Evolutionary conservation across 306 rosid genomes (phyloP).

Genomic region (Glycine tomentella): DNA sequence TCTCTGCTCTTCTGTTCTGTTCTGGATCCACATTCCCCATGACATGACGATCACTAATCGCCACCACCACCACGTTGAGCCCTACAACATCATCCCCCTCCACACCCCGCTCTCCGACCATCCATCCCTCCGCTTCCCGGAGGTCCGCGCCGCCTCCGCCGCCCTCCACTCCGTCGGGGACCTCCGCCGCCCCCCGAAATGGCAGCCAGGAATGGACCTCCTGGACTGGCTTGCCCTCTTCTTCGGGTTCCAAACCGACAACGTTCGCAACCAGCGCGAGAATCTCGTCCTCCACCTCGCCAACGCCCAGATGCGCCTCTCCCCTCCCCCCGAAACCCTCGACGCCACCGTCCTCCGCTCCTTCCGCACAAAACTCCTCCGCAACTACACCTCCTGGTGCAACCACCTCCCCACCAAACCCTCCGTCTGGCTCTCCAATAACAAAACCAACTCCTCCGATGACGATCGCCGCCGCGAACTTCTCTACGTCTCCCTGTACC

Average conservation of each 20-base stretch:
- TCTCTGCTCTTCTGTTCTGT: too few relatives aligned
- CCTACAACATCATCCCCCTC: conserved; percentile 83
- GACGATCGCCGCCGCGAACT: conserved; percentile 76
- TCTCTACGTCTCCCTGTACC: conserved; percentile 78
- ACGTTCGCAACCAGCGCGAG: conserved; percentile 90
- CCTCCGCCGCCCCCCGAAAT: conserved; percentile 74
- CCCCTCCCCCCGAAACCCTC: conserved; percentile 75
- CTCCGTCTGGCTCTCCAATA: conserved; percentile 58
- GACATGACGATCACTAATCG: not conserved
- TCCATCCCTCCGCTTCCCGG: conserved; percentile 87
- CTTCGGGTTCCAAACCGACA: conserved; percentile 86
- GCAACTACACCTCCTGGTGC: conserved; percentile 85
- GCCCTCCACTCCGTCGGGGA: conserved; percentile 63
- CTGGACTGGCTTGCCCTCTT: conserved; percentile 86
- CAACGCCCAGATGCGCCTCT: conserved; percentile 89
- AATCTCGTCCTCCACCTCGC: conserved; percentile 90
- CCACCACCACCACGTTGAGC: not conserved
- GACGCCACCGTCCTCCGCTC: conserved; percentile 65
- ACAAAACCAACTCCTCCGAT: not conserved
- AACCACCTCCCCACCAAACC: conserved; percentile 64
- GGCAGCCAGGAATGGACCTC: conserved; percentile 79
- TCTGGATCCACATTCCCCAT: not conserved
- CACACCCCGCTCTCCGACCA: conserved; percentile 64
- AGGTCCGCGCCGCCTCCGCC: conserved; percentile 76
- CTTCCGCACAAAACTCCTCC: conserved; percentile 70